Conservation (phyloP, 2,329 filamentous ascomycete genomes). For the Dactylella cylindrospora region DNA sequence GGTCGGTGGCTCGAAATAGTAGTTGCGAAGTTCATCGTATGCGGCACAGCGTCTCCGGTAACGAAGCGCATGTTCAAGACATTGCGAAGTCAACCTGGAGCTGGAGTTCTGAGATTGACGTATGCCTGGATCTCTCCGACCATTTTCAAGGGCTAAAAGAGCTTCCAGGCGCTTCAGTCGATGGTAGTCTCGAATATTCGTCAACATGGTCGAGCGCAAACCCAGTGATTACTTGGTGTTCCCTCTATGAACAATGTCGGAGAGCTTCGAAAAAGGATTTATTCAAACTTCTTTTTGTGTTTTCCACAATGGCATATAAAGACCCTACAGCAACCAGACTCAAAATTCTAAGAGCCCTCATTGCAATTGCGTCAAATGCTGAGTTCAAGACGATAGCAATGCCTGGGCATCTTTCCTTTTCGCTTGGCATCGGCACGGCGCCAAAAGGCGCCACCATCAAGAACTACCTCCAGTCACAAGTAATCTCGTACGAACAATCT, state of each 20-base stretch:
- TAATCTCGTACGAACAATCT: neutral
- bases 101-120: no score
- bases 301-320: constrained; percentile 2
- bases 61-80: constrained; percentile 5
- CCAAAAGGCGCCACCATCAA: neutral
- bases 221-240: constrained; percentile 1
- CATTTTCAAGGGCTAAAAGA: no score
- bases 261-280: neutral
- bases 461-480: neutral
- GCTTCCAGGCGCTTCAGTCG: no score
- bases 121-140: no score
- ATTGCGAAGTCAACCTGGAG: constrained; percentile 4
- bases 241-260: constrained; percentile 14
- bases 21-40: neutral
- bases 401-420: neutral
- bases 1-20: neutral
- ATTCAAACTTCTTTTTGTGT: constrained; percentile 9
- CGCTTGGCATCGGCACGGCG: neutral
- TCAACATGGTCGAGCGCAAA: neutral
- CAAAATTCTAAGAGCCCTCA: constrained; percentile 4
- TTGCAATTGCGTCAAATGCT: constrained; percentile 7
- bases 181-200: neutral
- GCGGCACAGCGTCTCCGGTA: neutral
- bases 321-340: neutral
- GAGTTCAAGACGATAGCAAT: neutral